Evolutionary conservation across 257 asterid species (phyloP).

Genomic region (Fraxinus pennsylvanica): DNA sequence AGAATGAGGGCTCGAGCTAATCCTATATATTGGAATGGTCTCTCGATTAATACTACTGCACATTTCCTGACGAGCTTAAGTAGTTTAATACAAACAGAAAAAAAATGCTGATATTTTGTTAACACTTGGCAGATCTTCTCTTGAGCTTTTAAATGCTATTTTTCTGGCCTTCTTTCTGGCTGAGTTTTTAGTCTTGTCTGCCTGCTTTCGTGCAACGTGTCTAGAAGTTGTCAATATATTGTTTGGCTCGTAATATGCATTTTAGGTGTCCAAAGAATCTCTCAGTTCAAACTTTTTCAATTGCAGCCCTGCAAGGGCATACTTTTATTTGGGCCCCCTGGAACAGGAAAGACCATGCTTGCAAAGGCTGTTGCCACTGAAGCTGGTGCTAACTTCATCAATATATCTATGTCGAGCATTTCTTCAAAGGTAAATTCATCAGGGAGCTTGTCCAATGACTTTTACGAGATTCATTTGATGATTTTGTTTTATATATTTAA

Average conservation of each 20-base stretch:
- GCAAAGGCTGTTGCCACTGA: slow-evolving; percentile 97
- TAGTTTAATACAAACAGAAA: not conserved
- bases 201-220: not conserved
- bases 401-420: slow-evolving; percentile 90
- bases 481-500: slow-evolving; percentile 11
- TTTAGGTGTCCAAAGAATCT: slow-evolving; percentile 16
- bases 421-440: slow-evolving; percentile 64
- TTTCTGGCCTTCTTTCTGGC: slow-evolving; percentile 3
- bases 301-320: slow-evolving; percentile 93
- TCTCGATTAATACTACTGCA: slow-evolving; percentile 6
- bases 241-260: not conserved
- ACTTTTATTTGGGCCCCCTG: slow-evolving; percentile 87
- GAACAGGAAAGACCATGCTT: slow-evolving; percentile 93
- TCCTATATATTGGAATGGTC: slow-evolving; percentile 3
- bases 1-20: not conserved
- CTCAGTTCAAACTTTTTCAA: not conserved
- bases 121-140: not conserved
- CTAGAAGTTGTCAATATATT: slow-evolving; percentile 12
- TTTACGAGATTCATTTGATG: not conserved
- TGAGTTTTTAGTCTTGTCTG: slow-evolving; percentile 3
- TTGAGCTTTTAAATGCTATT: slow-evolving; percentile 10
- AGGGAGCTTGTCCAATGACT: not conserved
- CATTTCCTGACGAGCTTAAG: slow-evolving; percentile 11
- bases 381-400: slow-evolving; percentile 90
- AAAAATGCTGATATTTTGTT: not conserved